Percentiles rank a stretch among this genome's conserved stretches.
Evolutionary conservation across 768 basidiomycete species (phyloP).

Genomic region (Termitomyces sp.): DNA sequence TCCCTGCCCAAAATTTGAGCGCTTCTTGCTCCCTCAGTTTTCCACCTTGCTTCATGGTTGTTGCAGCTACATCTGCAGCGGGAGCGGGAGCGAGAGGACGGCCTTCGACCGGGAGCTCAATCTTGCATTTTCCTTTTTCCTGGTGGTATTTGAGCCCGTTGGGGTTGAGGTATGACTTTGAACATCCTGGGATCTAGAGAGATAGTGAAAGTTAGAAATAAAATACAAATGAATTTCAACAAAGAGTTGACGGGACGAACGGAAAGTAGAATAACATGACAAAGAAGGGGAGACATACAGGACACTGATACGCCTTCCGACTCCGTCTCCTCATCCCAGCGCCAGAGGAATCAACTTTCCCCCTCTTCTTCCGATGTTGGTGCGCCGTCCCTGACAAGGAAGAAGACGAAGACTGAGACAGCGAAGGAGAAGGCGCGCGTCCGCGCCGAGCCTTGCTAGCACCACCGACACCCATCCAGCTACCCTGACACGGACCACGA

Average conservation of each 20-base stretch:
- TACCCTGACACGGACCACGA: not conserved
- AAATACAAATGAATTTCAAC: not conserved
- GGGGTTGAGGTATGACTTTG: conserved; percentile 60
- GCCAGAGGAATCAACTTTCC: not conserved
- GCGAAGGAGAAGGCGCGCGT: not conserved
- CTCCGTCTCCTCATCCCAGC: conserved; percentile 15
- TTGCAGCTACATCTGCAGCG: not conserved
- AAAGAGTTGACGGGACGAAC: too few species aligned
- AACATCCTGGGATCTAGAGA: conserved; percentile 38
- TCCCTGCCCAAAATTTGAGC: too few species aligned
- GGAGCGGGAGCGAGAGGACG: not conserved
- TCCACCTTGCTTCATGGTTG: not conserved
- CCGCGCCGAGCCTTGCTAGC: not conserved
- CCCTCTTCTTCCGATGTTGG: not conserved
- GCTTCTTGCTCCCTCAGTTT: too few species aligned
- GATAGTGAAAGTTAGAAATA: not conserved
- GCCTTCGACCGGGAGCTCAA: conserved; percentile 18
- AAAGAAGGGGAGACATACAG: conserved; percentile 29
- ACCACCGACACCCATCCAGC: not conserved
- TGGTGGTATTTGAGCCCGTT: conserved; percentile 67
- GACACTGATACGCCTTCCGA: conserved; percentile 44
- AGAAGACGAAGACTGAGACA: not conserved
- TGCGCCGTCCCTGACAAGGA: not conserved
- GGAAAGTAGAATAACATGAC: too few species aligned
- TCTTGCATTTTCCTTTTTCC: conserved; percentile 59